Conservation (phyloP, 805 yeast genomes). For the Cyberlindnera americana region DNA sequence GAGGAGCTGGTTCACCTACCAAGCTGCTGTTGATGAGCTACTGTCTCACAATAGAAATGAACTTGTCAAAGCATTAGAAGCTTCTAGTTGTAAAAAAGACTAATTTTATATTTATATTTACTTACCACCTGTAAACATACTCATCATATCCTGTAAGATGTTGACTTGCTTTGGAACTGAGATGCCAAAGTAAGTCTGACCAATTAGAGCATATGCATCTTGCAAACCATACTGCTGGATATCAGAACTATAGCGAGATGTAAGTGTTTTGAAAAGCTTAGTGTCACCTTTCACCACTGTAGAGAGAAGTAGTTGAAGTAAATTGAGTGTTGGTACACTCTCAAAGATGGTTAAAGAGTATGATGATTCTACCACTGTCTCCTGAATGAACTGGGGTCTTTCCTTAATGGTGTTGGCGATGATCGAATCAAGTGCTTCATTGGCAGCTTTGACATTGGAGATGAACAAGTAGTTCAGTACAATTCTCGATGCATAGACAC, state of each 20-base stretch:
- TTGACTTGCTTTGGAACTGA: conserved; percentile 49
- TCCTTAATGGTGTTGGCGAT: conserved; percentile 9
- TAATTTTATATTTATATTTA: neutral
- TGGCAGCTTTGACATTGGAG: conserved; percentile 61
- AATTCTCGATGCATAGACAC: conserved; percentile 47
- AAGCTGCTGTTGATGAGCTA: conserved; percentile 63
- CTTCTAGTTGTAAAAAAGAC: conserved; percentile 42
- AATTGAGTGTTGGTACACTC: conserved; percentile 51
- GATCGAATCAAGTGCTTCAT: conserved; percentile 36
- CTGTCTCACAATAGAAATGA: conserved; percentile 60
- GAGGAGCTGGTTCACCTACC: conserved; percentile 72
- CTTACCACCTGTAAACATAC: conserved; percentile 44
- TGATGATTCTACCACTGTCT: conserved; percentile 29
- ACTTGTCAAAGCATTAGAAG: conserved; percentile 56
- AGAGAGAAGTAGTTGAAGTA: conserved; percentile 60
- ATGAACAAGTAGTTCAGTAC: conserved; percentile 72
- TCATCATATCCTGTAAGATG: conserved; percentile 72
- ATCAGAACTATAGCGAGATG: conserved; percentile 42
- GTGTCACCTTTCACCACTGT: conserved; percentile 53
- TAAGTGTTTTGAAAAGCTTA: conserved; percentile 52
- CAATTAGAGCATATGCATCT: conserved; percentile 52
- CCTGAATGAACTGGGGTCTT: conserved; percentile 21
- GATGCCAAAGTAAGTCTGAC: conserved; percentile 60
- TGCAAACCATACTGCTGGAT: conserved; percentile 35
- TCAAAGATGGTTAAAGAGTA: conserved; percentile 37